A percentile compares a stretch with the other conserved stretches of the same genome.
phyloP scores from a whole-genome alignment of 345 rosid species.

The Salix exigua region DNA sequence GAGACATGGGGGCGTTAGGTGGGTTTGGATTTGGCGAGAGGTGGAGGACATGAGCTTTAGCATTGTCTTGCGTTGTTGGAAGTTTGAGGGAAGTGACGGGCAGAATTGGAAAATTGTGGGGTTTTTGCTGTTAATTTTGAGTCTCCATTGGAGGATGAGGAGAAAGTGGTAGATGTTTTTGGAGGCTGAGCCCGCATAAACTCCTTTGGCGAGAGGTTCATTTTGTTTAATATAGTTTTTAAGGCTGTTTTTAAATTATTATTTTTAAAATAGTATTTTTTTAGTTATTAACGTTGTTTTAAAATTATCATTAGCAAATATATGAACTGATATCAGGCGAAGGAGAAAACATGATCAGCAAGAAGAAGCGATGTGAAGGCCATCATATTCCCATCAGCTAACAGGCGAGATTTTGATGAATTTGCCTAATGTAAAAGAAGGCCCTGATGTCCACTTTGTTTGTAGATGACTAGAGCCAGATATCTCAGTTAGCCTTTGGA shows the following conservation, averaged over 20 bases:
- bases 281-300: no score
- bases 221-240: no score
- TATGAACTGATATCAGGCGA: conserved; percentile 45
- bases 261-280: no score
- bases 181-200: no score
- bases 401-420: conserved; percentile 91
- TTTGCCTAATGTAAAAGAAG: conserved; percentile 77
- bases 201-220: no score
- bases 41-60: conserved; percentile 24
- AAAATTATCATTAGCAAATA: background rate
- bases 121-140: background rate
- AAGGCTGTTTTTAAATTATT: no score
- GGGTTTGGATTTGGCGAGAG: conserved; percentile 23
- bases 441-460: conserved; percentile 95
- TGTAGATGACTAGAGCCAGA: conserved; percentile 67
- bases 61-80: conserved; percentile 6
- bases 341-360: conserved; percentile 94
- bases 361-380: conserved; percentile 84
- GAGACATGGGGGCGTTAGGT: conserved; percentile 23
- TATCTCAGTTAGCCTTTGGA: conserved; percentile 58
- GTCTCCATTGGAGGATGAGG: conserved; percentile 13
- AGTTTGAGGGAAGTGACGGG: background rate
- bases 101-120: background rate
- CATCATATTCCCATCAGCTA: conserved; percentile 82
- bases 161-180: background rate